Percentiles rank a stretch among this genome's conserved stretches.
phyloP scores from a whole-genome alignment of 192 early-diverging fungal species.

The Umbelopsis sp. region DNA sequence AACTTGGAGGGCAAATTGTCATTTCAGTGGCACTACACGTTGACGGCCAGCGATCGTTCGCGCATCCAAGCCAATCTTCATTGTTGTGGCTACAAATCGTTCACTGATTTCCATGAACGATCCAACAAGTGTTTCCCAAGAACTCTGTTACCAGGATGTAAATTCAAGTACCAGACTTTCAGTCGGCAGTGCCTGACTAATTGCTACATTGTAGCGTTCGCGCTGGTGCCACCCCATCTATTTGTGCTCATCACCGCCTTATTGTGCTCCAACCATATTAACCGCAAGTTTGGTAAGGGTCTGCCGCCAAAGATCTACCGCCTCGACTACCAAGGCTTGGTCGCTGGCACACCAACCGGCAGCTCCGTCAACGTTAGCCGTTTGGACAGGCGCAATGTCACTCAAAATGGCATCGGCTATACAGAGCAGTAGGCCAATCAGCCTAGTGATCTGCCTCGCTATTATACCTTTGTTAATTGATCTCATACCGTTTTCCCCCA shows the following conservation, averaged over 20 bases:
- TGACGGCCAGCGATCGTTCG: conserved; percentile 29
- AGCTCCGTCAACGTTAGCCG: conserved; percentile 34
- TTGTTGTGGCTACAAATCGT: conserved; percentile 52
- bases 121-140: conserved; percentile 55
- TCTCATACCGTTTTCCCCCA: too few species aligned
- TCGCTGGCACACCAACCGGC: conserved; percentile 40
- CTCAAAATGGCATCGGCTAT: neutral
- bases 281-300: conserved; percentile 42
- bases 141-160: conserved; percentile 47
- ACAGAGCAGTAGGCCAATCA: too few species aligned
- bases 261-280: conserved; percentile 55
- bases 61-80: conserved; percentile 41
- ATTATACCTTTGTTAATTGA: too few species aligned
- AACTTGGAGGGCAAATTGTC: conserved; percentile 39
- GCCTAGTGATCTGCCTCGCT: too few species aligned
- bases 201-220: conserved; percentile 49
- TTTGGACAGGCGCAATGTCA: neutral
- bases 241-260: conserved; percentile 45
- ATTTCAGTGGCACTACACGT: conserved; percentile 41
- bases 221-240: conserved; percentile 41
- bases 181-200: conserved; percentile 37
- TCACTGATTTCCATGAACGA: conserved; percentile 49
- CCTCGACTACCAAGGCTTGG: conserved; percentile 39
- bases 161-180: conserved; percentile 42
- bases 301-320: conserved; percentile 45